Evolutionary conservation across 768 basidiomycete species (phyloP).

Genomic region (Rhizopogon vulgaris): DNA sequence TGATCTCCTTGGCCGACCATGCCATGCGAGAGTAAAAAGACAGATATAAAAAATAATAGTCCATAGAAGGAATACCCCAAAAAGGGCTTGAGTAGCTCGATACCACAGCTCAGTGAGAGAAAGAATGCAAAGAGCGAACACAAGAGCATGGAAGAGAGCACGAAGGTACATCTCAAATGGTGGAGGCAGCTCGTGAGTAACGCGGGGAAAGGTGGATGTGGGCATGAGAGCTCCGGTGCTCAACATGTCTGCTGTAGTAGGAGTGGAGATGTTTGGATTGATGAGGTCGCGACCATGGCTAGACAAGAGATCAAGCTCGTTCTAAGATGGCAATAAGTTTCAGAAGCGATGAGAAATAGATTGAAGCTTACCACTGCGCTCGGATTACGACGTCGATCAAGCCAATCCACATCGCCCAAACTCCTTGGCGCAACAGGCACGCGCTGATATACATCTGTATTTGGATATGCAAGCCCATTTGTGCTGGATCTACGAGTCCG

Average conservation of each 20-base stretch:
- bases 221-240: conserved; percentile 36
- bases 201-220: conserved; percentile 17
- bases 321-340: conserved; percentile 33
- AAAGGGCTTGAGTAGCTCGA: conserved; percentile 46
- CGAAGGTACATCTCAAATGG: conserved; percentile 37
- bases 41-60: conserved; percentile 48
- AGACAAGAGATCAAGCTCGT: conserved; percentile 67
- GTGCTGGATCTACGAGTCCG: conserved; percentile 48
- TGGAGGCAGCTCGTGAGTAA: conserved; percentile 27
- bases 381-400: conserved; percentile 65
- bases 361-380: conserved; percentile 55
- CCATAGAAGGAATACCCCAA: conserved; percentile 64
- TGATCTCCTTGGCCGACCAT: conserved; percentile 51
- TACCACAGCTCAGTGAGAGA: conserved; percentile 56
- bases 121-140: conserved; percentile 54
- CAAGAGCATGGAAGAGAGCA: conserved; percentile 46
- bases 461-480: conserved; percentile 34
- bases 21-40: conserved; percentile 52
- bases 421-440: conserved; percentile 42
- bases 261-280: conserved; percentile 35
- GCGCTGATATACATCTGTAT: conserved; percentile 42
- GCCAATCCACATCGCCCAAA: conserved; percentile 73
- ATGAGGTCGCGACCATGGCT: conserved; percentile 44
- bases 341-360: conserved; percentile 10
- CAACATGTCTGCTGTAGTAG: conserved; percentile 45